These are phyloP conservation scores for Fraxinus velutina DNA, from an alignment of 305 asterid genomes.

Conservation along the genomic window DNA sequence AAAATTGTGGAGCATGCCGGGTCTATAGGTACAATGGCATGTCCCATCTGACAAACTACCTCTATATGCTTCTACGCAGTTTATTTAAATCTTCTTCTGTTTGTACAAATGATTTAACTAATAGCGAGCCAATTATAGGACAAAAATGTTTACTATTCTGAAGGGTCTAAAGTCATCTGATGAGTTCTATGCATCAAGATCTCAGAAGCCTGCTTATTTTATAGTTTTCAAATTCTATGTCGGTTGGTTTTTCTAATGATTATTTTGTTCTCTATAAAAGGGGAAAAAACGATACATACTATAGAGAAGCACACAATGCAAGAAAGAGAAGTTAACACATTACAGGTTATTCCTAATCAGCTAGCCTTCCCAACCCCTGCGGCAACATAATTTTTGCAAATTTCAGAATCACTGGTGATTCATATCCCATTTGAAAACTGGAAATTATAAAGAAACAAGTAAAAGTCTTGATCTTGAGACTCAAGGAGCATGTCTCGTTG, in stretches of 20 bases:
- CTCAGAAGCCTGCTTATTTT: neutral
- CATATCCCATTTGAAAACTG: neutral
- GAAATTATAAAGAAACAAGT: neutral
- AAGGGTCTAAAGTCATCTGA: neutral
- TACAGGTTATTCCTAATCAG: neutral
- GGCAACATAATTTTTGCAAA: neutral
- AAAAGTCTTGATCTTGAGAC: neutral
- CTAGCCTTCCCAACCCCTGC: neutral
- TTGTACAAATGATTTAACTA: too few relatives aligned
- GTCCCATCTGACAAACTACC: neutral
- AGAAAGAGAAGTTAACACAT: neutral
- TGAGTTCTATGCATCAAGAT: neutral
- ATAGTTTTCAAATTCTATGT: neutral
- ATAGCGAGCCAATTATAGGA: neutral
- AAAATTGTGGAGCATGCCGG: neutral
- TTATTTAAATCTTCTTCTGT: neutral
- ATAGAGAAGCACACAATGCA: neutral
- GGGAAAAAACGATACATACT: neutral
- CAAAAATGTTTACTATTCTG: neutral
- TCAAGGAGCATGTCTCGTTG: neutral
- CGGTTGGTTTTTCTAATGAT: neutral
- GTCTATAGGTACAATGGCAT: neutral
- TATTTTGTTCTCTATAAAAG: neutral
- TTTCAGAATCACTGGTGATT: neutral
- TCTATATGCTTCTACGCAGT: neutral